Conservation (phyloP, 306 rosid species). For the Citrullus colocynthis region DNA sequence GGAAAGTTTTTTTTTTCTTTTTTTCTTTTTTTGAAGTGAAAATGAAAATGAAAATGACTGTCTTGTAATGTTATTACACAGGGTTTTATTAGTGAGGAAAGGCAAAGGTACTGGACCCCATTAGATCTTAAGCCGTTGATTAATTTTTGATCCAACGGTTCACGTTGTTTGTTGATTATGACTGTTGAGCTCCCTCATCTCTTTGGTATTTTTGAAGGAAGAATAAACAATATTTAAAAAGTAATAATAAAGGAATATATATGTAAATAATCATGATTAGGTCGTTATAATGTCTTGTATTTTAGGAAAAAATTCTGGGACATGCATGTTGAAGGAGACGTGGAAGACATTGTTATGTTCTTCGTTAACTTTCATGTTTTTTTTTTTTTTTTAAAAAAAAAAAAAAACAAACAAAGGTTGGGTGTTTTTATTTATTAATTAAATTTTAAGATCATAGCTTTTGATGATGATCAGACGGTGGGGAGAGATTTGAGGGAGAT, state of each 20-base stretch:
- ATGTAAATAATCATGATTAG: constrained; percentile 20
- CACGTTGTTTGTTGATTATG: constrained; percentile 15
- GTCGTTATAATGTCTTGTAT: constrained; percentile 21
- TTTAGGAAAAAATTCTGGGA: constrained; percentile 9
- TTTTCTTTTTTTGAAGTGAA: neutral
- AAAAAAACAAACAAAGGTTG: no score
- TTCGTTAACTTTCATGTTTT: neutral
- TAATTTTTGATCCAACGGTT: constrained; percentile 25
- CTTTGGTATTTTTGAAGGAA: neutral
- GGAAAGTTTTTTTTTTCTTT: neutral
- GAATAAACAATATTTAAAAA: neutral
- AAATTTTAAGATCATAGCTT: neutral
- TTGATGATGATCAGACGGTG: neutral
- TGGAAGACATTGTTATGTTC: constrained; percentile 17
- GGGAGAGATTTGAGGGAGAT: neutral
- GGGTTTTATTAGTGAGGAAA: constrained; percentile 10
- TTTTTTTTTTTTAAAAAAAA: no score
- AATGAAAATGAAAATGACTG: constrained; percentile 3
- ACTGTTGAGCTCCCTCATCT: constrained; percentile 28
- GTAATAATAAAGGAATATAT: no score
- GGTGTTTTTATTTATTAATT: no score
- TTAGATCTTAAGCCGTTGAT: neutral
- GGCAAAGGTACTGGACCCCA: constrained; percentile 4
- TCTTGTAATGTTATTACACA: constrained; percentile 5
- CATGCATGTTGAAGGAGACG: constrained; percentile 8